Evolutionary conservation across 352 stramenopile genomes (phyloP).

Genomic region (Globisporangium ultimum): DNA sequence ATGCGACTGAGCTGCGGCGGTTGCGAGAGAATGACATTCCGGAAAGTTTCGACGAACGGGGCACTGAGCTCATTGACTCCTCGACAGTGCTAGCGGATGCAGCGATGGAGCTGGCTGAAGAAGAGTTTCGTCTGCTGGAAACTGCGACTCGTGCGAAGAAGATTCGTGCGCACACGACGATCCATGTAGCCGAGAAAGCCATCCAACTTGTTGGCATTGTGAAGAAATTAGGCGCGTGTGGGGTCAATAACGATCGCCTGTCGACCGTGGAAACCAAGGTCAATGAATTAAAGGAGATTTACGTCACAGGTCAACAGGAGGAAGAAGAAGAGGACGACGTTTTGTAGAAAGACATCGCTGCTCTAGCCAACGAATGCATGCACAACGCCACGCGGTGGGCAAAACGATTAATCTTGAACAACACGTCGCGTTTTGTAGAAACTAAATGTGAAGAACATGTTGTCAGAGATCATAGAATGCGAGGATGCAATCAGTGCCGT

Average conservation of each 20-base stretch:
- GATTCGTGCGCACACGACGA: constrained; percentile 61
- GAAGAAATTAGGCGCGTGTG: constrained; percentile 72
- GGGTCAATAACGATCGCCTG: constrained; percentile 50
- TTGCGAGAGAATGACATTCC: constrained; percentile 58
- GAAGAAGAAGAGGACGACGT: constrained; percentile 87
- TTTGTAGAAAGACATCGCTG: constrained; percentile 35
- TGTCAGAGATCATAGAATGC: too few relatives aligned
- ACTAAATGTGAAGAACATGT: too few relatives aligned
- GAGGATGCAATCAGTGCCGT: too few relatives aligned
- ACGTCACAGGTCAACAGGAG: constrained; percentile 57
- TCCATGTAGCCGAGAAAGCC: constrained; percentile 74
- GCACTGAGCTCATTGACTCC: constrained; percentile 60
- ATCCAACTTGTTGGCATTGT: constrained; percentile 79
- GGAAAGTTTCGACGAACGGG: constrained; percentile 72
- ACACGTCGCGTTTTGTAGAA: too few relatives aligned
- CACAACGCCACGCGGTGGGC: background rate
- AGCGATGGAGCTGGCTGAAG: constrained; percentile 71
- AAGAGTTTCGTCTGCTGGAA: constrained; percentile 73
- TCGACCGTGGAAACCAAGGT: constrained; percentile 35
- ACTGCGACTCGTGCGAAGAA: constrained; percentile 72
- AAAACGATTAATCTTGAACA: background rate
- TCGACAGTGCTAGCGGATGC: constrained; percentile 54
- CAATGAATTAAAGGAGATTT: constrained; percentile 53
- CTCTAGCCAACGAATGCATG: background rate
- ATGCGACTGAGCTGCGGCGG: constrained; percentile 45